Base-by-base conservation (phyloP, 1,284 basidiomycete species). In the Mycena sp. region DNA sequence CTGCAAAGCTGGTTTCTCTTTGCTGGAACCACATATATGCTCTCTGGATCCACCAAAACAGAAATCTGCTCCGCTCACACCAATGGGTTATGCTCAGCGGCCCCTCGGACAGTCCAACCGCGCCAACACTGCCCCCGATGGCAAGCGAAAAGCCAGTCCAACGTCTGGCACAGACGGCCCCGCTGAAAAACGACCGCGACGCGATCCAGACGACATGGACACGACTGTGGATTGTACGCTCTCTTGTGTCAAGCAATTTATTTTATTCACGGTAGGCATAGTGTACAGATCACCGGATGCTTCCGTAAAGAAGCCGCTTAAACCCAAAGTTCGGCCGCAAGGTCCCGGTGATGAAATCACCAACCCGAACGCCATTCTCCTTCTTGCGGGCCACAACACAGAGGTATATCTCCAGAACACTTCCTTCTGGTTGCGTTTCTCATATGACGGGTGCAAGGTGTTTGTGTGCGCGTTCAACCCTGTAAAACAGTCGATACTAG, bases 401-500 rank as follows among this genome's bases (percentile, higher is more conserved):
- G 90, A 92, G 78, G 90, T 90, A 71, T 49, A 25, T n/a, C n/a
- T n/a, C n/a, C n/a, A n/a, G n/a, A n/a, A n/a, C 3, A 60, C 38
- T 35, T 40, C 23, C 19, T 44, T 48, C 9, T 32, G 9, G 16
- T 25, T 35, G 52, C 10, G 23, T 60, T 49, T 41, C 55, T 28
- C 56, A 50, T 53, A 21, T 45, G 9, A 58, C n/a, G 30, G 16
- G 14, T 59, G 14, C 21, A 70, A 93, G 91, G 90, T 94, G 2
- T 94, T 94, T 63, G 87, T 92, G 7, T 92, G 90, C 64, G 85
- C 89, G 4, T 95, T 91, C 84, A 94, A 93, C 75, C 91, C 93
- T 10, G 80, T 78, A 45, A 80, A 85, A n/a, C 80, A 79, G 28
- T 81, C 83, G 43, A 72, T 89, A 16, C 76, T 95, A 17, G 91